Evolutionary conservation across 306 rosid species (phyloP).

Genomic region (Rosa chinensis): DNA sequence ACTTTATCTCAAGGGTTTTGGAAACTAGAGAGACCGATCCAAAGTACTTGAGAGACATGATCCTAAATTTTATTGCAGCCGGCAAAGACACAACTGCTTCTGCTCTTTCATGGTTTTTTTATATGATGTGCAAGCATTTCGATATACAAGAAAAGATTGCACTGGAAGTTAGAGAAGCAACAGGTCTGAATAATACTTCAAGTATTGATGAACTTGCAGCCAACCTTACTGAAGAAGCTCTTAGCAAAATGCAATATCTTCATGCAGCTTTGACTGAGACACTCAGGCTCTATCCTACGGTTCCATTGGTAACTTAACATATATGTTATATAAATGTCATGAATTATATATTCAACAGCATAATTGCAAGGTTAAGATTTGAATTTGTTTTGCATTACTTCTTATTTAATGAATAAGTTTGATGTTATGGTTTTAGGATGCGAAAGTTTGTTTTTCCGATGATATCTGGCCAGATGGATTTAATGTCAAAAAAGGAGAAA

Average conservation of each 20-base stretch:
- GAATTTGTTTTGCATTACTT: no score
- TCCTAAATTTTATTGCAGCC: constrained; percentile 44
- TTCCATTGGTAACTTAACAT: background rate
- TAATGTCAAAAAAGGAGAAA: constrained; percentile 31
- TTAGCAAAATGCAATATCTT: background rate
- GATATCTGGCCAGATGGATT: constrained; percentile 34
- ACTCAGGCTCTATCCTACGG: background rate
- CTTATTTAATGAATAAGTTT: background rate
- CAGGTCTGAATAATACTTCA: background rate
- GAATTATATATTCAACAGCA: no score
- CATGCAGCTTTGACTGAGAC: background rate
- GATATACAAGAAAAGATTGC: background rate
- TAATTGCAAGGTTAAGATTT: no score
- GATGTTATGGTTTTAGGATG: constrained; percentile 15
- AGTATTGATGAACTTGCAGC: background rate
- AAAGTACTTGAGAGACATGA: constrained; percentile 45
- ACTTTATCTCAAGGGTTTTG: constrained; percentile 52
- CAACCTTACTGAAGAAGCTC: background rate
- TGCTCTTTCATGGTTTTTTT: background rate
- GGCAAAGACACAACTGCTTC: constrained; percentile 28
- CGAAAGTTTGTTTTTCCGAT: constrained; percentile 21
- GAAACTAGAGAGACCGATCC: constrained; percentile 38
- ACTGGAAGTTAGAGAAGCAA: background rate
- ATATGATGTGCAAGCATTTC: background rate
- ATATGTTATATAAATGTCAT: background rate